A percentile compares a stretch with the other conserved stretches of the same genome.
phyloP scores from a whole-genome alignment of 2,329 filamentous ascomycete genomes.

The Penicillium crustosum region DNA sequence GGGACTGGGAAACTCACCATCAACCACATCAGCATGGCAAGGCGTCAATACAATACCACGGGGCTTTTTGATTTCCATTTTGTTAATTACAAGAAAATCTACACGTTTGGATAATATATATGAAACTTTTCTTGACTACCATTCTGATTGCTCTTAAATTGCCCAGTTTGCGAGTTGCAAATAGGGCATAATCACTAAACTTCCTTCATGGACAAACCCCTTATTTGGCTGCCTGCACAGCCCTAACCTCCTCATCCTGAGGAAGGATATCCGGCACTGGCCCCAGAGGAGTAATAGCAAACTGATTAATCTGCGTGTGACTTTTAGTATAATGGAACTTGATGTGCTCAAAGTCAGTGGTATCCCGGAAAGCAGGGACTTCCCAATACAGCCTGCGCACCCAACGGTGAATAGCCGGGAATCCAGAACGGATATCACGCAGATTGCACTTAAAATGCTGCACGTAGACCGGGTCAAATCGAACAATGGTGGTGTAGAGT shows the following conservation, averaged over 20 bases:
- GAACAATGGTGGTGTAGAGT: slow-evolving; percentile 70
- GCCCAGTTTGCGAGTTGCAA: background rate
- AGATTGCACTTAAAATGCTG: slow-evolving; percentile 84
- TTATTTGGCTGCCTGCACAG: slow-evolving; percentile 22
- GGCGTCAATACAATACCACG: slow-evolving; percentile 32
- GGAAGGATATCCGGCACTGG: slow-evolving; percentile 79
- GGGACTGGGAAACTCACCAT: slow-evolving; percentile 13
- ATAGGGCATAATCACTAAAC: background rate
- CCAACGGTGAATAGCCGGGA: slow-evolving; percentile 79
- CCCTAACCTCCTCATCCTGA: slow-evolving; percentile 70
- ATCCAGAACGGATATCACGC: slow-evolving; percentile 78
- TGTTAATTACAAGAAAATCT: slow-evolving; percentile 13
- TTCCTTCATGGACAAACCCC: background rate
- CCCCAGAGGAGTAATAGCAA: slow-evolving; percentile 77
- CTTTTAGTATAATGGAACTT: slow-evolving; percentile 74
- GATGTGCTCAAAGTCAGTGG: slow-evolving; percentile 93
- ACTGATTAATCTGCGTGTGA: slow-evolving; percentile 64
- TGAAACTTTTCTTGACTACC: background rate
- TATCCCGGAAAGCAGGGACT: slow-evolving; percentile 71
- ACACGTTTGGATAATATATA: background rate
- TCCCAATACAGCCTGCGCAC: slow-evolving; percentile 84
- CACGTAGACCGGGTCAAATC: slow-evolving; percentile 76
- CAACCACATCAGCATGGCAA: slow-evolving; percentile 33
- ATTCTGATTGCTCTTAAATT: background rate
- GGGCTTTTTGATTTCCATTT: slow-evolving; percentile 22